Evolutionary conservation across 148 eudicot genomes (phyloP), one percentile per base, ranked within the genome.

Genomic region (Persicaria maculosa): DNA sequence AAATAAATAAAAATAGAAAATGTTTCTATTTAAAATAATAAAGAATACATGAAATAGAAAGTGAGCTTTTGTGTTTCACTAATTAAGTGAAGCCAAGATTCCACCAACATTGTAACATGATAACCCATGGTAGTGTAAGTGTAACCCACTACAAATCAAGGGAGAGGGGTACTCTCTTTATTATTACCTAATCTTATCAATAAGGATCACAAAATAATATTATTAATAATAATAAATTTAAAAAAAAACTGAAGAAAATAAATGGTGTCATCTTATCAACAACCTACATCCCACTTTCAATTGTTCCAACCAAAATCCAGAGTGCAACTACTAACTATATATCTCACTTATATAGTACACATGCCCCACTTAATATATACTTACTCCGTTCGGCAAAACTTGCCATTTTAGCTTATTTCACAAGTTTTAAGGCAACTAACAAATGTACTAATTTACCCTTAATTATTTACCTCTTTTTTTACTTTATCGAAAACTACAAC

Each of bases 241-340:
- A 31, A 31, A 31, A 31, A 31, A 31, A 12, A 65, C 47, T 40
- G 4, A 65, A 65, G 46, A 65, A 36, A 65, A 65, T 65, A 43
- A 65, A 40, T 36, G 69, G 46, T 65, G 45, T 65, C 47, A 65
- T 65, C 17, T 43, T 65, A 43, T 65, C 47, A 65, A 65, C 70
- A 65, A 65, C 70, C 47, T n/a, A 65, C 70, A 65, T 14, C 70
- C 70, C 70, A 65, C 70, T 65, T 65, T 65, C 46, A 25, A 65
- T 5, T 65, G 70, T 65, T 65, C 43, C 70, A 65, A 65, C 46
- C 46, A 65, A 65, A 65, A 40, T 59, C 15, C 40, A n/a, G 8
- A 65, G 46, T 40, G 70, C 70, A 65, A 65, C 70, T 65, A 43
- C 64, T 58, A 58, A 54, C 59, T 14, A 48, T 19, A 65, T 65